These are phyloP conservation scores for Heliocybe sulcata DNA, from an alignment of 1,284 basidiomycete genomes.

Conservation along the genomic window DNA sequence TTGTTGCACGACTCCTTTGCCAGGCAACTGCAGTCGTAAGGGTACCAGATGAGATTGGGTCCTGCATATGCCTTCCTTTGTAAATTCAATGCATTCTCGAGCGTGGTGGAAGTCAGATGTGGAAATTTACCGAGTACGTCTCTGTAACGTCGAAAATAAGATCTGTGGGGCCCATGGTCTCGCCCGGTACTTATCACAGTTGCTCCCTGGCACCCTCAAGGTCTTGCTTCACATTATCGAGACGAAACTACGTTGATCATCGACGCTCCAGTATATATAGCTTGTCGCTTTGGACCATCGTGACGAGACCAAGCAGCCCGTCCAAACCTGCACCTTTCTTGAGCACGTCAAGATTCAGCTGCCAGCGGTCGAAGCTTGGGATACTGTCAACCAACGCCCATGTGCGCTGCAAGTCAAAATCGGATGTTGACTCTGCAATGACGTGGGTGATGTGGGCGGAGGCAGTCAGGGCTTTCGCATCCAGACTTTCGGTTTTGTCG, in stretches of 20 bases:
- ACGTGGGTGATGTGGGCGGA: constrained; percentile 47
- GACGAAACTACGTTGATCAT: background rate
- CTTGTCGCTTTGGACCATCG: constrained; percentile 34
- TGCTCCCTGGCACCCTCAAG: too few species aligned
- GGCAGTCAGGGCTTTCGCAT: constrained; percentile 31
- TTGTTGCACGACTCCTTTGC: too few species aligned
- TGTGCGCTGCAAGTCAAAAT: constrained; percentile 12
- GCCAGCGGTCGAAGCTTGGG: constrained; percentile 42
- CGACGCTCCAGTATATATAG: constrained; percentile 43
- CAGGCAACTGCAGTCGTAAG: too few species aligned
- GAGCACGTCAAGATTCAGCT: constrained; percentile 18
- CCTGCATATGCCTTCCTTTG: too few species aligned
- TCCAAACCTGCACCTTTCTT: constrained; percentile 12
- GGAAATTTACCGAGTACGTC: too few species aligned
- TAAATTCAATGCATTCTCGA: too few species aligned
- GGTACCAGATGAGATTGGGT: too few species aligned
- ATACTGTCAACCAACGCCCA: constrained; percentile 41
- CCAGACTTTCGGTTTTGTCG: constrained; percentile 71
- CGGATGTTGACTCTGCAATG: constrained; percentile 35
- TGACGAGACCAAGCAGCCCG: constrained; percentile 25
- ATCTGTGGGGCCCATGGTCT: too few species aligned
- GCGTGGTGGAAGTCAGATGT: too few species aligned
- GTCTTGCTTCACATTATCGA: too few species aligned
- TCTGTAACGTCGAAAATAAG: too few species aligned
- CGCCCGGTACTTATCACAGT: too few species aligned